These are phyloP conservation scores for Pseudogymnoascus sp. DNA, from an alignment of 2,329 filamentous ascomycete species.

Conservation along the genomic window DNA sequence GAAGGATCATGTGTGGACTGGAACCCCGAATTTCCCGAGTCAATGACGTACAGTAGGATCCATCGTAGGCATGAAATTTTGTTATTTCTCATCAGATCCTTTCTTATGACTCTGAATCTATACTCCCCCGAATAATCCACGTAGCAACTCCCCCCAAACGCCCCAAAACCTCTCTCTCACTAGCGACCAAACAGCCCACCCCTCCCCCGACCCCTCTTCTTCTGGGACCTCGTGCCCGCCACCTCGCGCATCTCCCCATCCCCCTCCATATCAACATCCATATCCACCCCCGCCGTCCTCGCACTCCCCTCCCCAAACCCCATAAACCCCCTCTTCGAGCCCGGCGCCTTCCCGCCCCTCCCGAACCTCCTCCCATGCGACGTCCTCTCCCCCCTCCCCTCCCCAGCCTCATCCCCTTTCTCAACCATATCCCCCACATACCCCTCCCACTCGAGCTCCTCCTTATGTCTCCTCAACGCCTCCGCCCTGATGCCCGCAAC, in stretches of 20 bases:
- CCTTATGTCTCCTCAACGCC: constrained; percentile 44
- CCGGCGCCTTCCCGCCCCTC: constrained; percentile 42
- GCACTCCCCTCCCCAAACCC: constrained; percentile 17
- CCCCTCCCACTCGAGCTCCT: constrained; percentile 25
- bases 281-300: constrained; percentile 30
- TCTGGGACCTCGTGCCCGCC: constrained; percentile 45
- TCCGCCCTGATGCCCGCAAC: constrained; percentile 56
- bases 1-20: background rate
- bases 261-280: constrained; percentile 47
- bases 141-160: background rate
- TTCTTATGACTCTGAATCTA: background rate
- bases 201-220: constrained; percentile 35
- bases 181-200: background rate
- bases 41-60: background rate
- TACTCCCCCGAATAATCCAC: background rate
- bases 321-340: constrained; percentile 36
- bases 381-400: background rate
- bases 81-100: background rate
- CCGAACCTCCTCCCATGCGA: constrained; percentile 35
- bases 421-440: constrained; percentile 23
- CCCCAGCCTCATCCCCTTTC: constrained; percentile 37
- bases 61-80: background rate
- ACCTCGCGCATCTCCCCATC: constrained; percentile 43
- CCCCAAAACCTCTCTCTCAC: background rate
- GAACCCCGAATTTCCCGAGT: background rate